Base-by-base conservation (phyloP, 2,329 filamentous ascomycete species). In the Monosporascus cannonballus region DNA sequence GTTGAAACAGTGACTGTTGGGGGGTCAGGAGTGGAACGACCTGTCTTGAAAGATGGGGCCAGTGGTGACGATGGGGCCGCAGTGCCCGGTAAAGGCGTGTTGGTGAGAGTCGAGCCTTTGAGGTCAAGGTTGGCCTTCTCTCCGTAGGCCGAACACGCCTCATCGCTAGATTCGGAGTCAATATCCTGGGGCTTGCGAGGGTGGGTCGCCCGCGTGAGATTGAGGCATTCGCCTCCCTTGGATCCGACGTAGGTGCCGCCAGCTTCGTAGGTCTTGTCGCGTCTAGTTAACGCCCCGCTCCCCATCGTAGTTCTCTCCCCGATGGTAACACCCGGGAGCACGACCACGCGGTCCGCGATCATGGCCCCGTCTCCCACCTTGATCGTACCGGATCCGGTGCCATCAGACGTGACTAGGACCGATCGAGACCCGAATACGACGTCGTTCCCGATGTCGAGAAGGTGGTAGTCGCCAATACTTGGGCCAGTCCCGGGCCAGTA, bases 401-500 rank as follows among this genome's bases (percentile, higher is more conserved):
- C 76, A 60, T 83, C 79, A 0, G 77, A 76, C 1, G 77, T 82
- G 30, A 81, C 64, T 0, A 83, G 59, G 52, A 79, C 73, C 3
- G 78, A 75, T 3, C 78, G 73, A 14, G 78, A 81, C 0, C 80
- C 79, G 56, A 83, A 83, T 9, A 83, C 78, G n/a, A 83, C 79
- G 62, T 83, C 76, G 52, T 81, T 74, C 9, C 80, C 80, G 54
- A 83, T 70, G 24, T 82, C 73, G 11, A 83, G 59, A 1, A 82
- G 67, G 55, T 81, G 76, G 56, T 80, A 82, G 56, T 82, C 77
- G 17, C 76, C 72, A 37, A 81, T 74, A 2, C 66, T 67, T 1
- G 78, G 79, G 0, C 79, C 79, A 17, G 76, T 80, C 8, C 79
- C 79, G 3, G 79, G 79, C 79, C 79, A 82, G 62, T 82, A 82